These are phyloP conservation scores for Linnemannia hyalina DNA, from an alignment of 192 early-diverging fungal genomes.

Conservation along the genomic window DNA sequence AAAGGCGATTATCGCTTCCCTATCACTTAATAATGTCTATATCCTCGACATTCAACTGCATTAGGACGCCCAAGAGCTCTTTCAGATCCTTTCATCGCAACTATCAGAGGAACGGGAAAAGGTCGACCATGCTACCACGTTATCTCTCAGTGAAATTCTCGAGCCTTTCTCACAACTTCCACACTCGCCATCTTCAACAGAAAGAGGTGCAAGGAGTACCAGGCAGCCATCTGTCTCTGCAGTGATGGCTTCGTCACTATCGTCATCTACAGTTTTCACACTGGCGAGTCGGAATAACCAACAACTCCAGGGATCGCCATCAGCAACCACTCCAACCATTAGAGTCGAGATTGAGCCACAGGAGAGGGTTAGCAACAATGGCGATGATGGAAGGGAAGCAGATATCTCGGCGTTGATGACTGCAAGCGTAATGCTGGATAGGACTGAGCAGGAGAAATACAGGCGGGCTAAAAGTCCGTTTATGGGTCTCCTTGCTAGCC, in stretches of 20 bases:
- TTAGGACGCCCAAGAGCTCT: slow-evolving; percentile 73
- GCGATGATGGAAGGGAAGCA: not conserved
- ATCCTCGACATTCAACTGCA: not conserved
- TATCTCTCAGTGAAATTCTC: slow-evolving; percentile 38
- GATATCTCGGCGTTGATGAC: slow-evolving; percentile 16
- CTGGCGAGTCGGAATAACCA: not conserved
- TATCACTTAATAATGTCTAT: not conserved
- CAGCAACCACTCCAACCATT: not conserved
- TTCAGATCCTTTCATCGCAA: slow-evolving; percentile 64
- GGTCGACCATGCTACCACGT: slow-evolving; percentile 22
- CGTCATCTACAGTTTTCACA: not conserved
- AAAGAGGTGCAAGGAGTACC: not conserved
- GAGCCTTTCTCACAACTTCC: not conserved
- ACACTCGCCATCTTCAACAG: not conserved
- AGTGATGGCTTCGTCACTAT: slow-evolving; percentile 37
- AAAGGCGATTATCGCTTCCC: not conserved
- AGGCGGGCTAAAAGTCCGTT: slow-evolving; percentile 65
- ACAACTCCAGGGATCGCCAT: not conserved
- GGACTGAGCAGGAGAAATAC: slow-evolving; percentile 39
- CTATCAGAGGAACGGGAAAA: slow-evolving; percentile 50
- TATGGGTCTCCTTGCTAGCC: slow-evolving; percentile 75
- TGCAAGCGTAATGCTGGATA: slow-evolving; percentile 21
- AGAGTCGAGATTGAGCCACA: not conserved
- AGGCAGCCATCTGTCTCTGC: slow-evolving; percentile 14
- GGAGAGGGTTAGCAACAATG: not conserved